Conservation (phyloP, 208 protist species). For the Trypanosoma melophagium region DNA sequence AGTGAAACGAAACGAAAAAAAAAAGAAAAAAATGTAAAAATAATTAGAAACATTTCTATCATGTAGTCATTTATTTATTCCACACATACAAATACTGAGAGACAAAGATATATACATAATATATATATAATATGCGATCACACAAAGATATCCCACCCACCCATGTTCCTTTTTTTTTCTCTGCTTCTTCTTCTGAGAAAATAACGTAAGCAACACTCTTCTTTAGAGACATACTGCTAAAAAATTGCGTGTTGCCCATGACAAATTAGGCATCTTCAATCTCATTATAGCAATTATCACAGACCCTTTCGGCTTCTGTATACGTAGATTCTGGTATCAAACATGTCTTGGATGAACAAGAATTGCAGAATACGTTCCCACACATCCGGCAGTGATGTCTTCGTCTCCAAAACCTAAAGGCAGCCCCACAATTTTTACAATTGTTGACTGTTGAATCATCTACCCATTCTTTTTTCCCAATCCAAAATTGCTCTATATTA, state of each 20-base stretch:
- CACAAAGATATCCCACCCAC: no score
- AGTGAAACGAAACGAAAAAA: neutral
- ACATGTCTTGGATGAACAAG: constrained; percentile 48
- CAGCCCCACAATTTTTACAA: constrained; percentile 68
- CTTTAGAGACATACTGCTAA: no score
- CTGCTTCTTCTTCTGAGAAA: no score
- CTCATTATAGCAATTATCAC: constrained; percentile 32
- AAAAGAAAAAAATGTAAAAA: constrained; percentile 8
- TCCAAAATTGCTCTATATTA: constrained; percentile 59
- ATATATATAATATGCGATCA: no score
- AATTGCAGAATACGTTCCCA: constrained; percentile 81
- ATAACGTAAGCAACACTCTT: no score
- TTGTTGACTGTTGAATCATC: constrained; percentile 53
- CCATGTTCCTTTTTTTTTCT: no score
- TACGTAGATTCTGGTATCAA: constrained; percentile 48
- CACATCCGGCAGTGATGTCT: constrained; percentile 87
- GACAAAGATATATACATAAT: no score
- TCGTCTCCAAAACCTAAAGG: constrained; percentile 52
- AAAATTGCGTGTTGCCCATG: neutral
- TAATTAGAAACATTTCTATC: neutral
- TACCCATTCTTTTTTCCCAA: constrained; percentile 79
- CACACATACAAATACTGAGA: no score
- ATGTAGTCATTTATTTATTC: neutral
- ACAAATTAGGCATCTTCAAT: constrained; percentile 12
- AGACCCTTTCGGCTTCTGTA: constrained; percentile 45